Conservation (phyloP, 1,139 yeast species). For the Oligophagozyma castellii region DNA sequence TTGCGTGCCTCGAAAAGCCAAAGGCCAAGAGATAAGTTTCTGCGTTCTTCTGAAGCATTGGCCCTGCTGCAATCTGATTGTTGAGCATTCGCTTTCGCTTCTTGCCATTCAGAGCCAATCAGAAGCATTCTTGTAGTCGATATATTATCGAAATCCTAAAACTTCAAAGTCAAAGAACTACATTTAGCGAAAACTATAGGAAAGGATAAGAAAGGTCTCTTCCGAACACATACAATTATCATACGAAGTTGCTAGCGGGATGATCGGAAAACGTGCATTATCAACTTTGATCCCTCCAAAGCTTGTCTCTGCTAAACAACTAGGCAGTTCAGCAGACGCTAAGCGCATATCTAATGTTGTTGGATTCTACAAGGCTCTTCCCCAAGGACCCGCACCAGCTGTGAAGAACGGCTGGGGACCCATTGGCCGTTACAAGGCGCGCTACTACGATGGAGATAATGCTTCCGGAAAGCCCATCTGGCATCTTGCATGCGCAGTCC, state of each 20-base stretch:
- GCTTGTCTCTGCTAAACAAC: slow-evolving; percentile 93
- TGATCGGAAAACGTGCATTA: slow-evolving; percentile 72
- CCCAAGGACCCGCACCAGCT: slow-evolving; percentile 81
- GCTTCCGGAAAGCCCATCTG: slow-evolving; percentile 72
- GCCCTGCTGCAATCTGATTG: no score
- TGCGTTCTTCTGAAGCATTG: no score
- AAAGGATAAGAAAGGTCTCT: no score
- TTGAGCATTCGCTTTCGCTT: no score
- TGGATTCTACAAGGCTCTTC: slow-evolving; percentile 87
- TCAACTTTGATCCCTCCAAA: slow-evolving; percentile 97
- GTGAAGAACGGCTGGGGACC: slow-evolving; percentile 47
- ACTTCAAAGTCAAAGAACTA: no score
- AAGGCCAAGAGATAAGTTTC: slow-evolving; percentile 33
- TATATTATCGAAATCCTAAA: no score
- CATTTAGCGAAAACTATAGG: no score
- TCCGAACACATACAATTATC: no score
- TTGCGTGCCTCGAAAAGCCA: slow-evolving; percentile 33
- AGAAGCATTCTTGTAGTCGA: no score
- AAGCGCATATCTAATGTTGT: slow-evolving; percentile 95
- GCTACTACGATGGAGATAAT: slow-evolving; percentile 64
- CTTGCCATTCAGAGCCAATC: slow-evolving; percentile 8
- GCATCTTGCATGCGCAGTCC: slow-evolving; percentile 60
- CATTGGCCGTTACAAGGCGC: slow-evolving; percentile 64
- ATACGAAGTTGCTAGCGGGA: no score
- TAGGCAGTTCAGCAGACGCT: slow-evolving; percentile 91